Conservation (phyloP, 2,329 filamentous ascomycete species). For the Talaromyces sp. region DNA sequence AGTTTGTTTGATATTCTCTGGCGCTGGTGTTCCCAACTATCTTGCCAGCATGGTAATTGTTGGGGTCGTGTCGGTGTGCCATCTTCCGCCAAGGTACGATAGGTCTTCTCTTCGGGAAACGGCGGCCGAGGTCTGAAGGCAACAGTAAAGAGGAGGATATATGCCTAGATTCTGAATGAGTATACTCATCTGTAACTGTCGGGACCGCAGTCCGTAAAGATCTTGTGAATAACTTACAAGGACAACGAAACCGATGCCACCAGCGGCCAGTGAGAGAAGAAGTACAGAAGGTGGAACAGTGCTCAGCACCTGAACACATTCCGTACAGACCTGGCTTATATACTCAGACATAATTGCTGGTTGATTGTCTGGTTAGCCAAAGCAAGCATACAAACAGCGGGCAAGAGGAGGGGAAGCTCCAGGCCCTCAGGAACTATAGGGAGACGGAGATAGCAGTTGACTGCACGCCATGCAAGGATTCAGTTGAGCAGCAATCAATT, state of each 20-base stretch:
- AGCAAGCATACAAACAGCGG: not conserved
- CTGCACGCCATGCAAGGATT: conserved; percentile 11
- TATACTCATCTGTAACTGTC: not conserved
- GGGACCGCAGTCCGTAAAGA: not conserved
- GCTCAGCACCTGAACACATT: conserved; percentile 5
- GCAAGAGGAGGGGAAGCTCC: conserved; percentile 5
- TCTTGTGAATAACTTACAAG: conserved; percentile 6
- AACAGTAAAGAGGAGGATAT: conserved; percentile 64
- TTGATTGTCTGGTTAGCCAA: not conserved
- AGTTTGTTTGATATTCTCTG: conserved; percentile 25
- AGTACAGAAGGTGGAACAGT: conserved; percentile 8
- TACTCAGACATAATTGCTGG: conserved; percentile 10
- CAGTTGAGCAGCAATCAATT: not conserved
- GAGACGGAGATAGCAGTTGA: conserved; percentile 11
- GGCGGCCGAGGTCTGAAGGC: conserved; percentile 75
- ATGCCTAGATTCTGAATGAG: conserved; percentile 30
- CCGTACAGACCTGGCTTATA: conserved; percentile 10
- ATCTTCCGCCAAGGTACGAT: conserved; percentile 66
- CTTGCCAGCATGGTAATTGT: conserved; percentile 79
- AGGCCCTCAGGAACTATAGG: conserved; percentile 4
- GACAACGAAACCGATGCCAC: conserved; percentile 1
- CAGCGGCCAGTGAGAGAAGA: not conserved
- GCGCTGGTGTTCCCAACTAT: conserved; percentile 63
- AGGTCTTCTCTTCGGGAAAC: conserved; percentile 75
- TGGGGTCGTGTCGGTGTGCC: conserved; percentile 52